phyloP scores from a whole-genome alignment of 164 flowering plant species.

The Echeveria elegans region DNA sequence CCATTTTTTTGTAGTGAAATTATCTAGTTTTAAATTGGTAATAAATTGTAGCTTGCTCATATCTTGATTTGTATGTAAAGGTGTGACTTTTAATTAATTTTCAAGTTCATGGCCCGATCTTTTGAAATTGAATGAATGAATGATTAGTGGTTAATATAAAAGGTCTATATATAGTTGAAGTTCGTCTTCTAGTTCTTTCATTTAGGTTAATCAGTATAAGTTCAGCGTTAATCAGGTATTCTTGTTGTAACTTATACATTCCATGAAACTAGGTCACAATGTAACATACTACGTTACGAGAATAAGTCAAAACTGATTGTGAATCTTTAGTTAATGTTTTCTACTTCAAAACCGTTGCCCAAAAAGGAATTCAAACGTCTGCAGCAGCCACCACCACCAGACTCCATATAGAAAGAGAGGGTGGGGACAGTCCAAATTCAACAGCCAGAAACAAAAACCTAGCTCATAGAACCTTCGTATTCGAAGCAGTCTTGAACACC shows the following conservation, averaged over 20 bases:
- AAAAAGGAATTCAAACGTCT: slow-evolving; percentile 3
- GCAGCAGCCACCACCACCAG: slow-evolving; percentile 7
- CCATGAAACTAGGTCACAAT: neutral
- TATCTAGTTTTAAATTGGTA: no score
- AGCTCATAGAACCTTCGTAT: neutral
- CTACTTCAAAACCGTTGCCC: neutral
- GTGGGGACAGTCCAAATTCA: neutral
- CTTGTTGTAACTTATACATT: neutral
- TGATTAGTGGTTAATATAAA: no score
- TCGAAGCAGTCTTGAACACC: neutral
- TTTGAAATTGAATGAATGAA: no score
- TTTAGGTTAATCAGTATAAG: no score
- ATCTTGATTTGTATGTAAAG: no score
- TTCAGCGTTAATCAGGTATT: no score
- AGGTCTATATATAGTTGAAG: no score
- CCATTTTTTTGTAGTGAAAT: no score
- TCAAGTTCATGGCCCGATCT: no score
- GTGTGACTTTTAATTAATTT: no score
- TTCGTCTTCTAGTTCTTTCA: no score
- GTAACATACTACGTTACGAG: neutral
- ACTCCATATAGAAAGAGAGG: neutral
- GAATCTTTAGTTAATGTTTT: neutral
- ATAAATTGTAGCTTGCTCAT: no score
- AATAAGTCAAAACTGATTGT: neutral
- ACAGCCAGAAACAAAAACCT: neutral